Conservation (phyloP, 176 grass and related monocot species). For the Puccinellia tenuiflora region DNA sequence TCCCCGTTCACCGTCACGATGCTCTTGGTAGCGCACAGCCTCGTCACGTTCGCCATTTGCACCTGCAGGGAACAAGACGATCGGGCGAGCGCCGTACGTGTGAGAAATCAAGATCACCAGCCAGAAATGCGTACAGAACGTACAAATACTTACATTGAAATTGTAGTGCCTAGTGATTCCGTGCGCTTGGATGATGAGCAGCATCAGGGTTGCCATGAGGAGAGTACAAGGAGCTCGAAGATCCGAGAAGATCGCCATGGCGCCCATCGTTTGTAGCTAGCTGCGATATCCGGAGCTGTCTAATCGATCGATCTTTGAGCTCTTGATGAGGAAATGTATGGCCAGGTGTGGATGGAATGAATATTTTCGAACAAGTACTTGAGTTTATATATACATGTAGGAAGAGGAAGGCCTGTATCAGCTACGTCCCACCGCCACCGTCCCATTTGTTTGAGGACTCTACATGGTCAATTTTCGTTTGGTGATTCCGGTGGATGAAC, state of each 20-base stretch:
- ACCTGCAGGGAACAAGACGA: background rate
- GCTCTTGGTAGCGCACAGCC: conserved; percentile 46
- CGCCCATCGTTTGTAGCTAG: background rate
- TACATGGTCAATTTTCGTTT: conserved; percentile 13
- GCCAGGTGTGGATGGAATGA: background rate
- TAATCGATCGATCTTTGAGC: background rate
- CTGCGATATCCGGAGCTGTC: background rate
- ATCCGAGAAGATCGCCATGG: background rate
- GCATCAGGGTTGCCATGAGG: background rate
- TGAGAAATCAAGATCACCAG: background rate
- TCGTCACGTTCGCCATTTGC: conserved; percentile 8
- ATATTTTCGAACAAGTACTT: background rate
- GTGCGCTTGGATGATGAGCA: background rate
- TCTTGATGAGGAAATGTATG: background rate
- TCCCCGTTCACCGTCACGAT: conserved; percentile 59
- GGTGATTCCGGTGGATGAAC: conserved; percentile 10
- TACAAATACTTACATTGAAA: background rate
- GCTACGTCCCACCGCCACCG: background rate
- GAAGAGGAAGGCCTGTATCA: background rate
- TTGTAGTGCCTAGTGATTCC: conserved; percentile 5
- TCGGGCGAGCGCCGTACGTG: background rate
- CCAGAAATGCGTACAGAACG: background rate
- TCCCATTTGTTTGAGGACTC: background rate
- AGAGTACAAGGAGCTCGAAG: background rate
- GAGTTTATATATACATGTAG: background rate